phyloP scores from a whole-genome alignment of 2,329 filamentous ascomycete species.

The Fusarium guadeloupense region DNA sequence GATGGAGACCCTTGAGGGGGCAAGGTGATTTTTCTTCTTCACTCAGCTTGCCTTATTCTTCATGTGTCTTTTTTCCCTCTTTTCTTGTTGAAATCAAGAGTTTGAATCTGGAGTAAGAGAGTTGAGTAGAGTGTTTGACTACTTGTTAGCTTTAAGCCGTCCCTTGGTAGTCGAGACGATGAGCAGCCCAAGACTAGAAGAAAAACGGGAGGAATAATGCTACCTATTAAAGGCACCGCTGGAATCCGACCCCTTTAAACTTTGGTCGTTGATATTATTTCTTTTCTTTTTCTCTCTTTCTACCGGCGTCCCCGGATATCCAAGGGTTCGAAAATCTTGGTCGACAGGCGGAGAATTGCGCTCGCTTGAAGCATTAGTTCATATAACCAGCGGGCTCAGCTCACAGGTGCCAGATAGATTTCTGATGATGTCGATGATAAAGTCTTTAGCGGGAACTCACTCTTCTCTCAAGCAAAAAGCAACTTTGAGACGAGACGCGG shows the following conservation, averaged over 20 bases:
- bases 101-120: too few species aligned
- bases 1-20: slow-evolving; percentile 1
- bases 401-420: neutral
- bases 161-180: neutral
- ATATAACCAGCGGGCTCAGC: slow-evolving; percentile 19
- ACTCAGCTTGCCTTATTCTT: slow-evolving; percentile 17
- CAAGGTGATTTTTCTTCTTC: slow-evolving; percentile 1
- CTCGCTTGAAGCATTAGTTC: slow-evolving; percentile 32
- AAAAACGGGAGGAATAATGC: neutral
- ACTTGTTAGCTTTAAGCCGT: slow-evolving; percentile 18
- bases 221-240: neutral
- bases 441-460: neutral
- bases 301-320: slow-evolving; percentile 16
- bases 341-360: slow-evolving; percentile 35
- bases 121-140: slow-evolving; percentile 11
- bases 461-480: neutral
- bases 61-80: slow-evolving; percentile 5
- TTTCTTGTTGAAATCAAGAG: too few species aligned
- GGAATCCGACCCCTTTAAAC: slow-evolving; percentile 2
- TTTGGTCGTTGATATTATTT: slow-evolving; percentile 11
- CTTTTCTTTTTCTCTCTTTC: slow-evolving; percentile 18
- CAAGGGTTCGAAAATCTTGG: slow-evolving; percentile 24
- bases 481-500: slow-evolving; percentile 6
- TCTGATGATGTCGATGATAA: slow-evolving; percentile 7
- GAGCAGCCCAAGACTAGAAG: slow-evolving; percentile 1